phyloP scores from a whole-genome alignment of 768 basidiomycete genomes.

The Cystofilobasidium capitatum region DNA sequence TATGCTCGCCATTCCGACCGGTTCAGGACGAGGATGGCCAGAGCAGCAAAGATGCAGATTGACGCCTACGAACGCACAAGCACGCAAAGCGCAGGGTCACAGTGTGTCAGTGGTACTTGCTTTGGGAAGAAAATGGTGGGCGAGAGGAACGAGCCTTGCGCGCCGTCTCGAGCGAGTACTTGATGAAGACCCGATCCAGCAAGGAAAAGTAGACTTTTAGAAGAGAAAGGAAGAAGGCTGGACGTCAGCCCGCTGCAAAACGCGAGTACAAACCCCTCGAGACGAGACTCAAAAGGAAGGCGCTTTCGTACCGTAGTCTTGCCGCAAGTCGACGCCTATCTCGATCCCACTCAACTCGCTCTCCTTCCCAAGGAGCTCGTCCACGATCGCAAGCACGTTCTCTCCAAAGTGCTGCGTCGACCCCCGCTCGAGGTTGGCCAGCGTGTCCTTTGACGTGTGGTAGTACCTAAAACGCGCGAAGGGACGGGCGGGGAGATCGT shows the following conservation, averaged over 20 bases:
- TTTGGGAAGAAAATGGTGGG: too few relatives aligned
- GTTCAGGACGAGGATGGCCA: conserved; percentile 20
- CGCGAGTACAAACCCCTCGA: too few relatives aligned
- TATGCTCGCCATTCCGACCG: conserved; percentile 6
- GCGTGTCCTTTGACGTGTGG: conserved; percentile 19
- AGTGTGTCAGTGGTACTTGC: not conserved
- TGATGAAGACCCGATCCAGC: conserved; percentile 18
- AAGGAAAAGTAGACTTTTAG: conserved; percentile 26
- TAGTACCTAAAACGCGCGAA: conserved; percentile 19
- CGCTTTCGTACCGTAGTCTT: conserved; percentile 9
- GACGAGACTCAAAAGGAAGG: too few relatives aligned
- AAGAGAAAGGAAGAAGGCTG: too few relatives aligned
- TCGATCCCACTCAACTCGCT: not conserved
- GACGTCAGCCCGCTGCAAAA: too few relatives aligned
- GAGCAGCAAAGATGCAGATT: not conserved
- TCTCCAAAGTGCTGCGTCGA: conserved; percentile 27
- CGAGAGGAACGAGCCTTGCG: not conserved
- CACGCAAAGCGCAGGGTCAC: not conserved
- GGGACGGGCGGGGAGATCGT: too few relatives aligned
- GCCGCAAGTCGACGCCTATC: not conserved
- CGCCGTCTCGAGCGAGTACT: conserved; percentile 16
- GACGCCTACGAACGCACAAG: not conserved
- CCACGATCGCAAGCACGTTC: conserved; percentile 24
- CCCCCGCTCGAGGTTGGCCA: conserved; percentile 19
- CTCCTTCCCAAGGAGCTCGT: not conserved